Evolutionary conservation across 2,329 filamentous ascomycete species (phyloP).

Genomic region (Talaromyces sp.): DNA sequence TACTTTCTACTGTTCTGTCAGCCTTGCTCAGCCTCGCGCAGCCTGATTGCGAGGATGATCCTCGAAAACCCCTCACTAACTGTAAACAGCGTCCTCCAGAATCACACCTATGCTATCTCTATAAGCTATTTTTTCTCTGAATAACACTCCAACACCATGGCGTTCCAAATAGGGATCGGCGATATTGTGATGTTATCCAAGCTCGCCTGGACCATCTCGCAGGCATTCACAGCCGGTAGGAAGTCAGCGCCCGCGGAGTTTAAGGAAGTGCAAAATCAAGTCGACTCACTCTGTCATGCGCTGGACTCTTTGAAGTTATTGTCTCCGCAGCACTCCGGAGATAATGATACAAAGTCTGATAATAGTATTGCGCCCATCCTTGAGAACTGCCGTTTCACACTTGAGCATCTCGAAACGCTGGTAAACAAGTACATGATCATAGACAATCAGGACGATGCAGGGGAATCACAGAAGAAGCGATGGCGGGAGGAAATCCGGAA

Average conservation of each 20-base stretch:
- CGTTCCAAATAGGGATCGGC: slow-evolving; percentile 23
- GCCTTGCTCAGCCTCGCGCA: neutral
- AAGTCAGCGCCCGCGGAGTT: slow-evolving; percentile 37
- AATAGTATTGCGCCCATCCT: neutral
- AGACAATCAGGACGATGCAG: neutral
- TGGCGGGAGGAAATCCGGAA: neutral
- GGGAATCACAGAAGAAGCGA: neutral
- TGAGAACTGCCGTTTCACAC: slow-evolving; percentile 1
- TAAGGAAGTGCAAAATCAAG: slow-evolving; percentile 37
- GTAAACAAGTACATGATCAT: slow-evolving; percentile 1
- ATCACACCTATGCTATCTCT: neutral
- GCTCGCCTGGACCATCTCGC: slow-evolving; percentile 41
- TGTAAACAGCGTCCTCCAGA: neutral
- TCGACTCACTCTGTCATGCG: slow-evolving; percentile 35
- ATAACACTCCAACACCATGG: neutral
- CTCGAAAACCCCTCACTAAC: neutral
- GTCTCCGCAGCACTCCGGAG: neutral
- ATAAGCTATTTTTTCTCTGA: neutral
- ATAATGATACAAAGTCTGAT: neutral
- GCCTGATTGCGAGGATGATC: neutral
- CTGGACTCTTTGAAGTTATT: slow-evolving; percentile 20
- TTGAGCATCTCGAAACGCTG: neutral
- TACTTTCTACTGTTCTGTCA: neutral
- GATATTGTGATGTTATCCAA: slow-evolving; percentile 44
- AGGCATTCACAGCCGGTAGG: slow-evolving; percentile 38